These are phyloP conservation scores for Populus euphratica DNA, from an alignment of 345 rosid species.

Conservation along the genomic window DNA sequence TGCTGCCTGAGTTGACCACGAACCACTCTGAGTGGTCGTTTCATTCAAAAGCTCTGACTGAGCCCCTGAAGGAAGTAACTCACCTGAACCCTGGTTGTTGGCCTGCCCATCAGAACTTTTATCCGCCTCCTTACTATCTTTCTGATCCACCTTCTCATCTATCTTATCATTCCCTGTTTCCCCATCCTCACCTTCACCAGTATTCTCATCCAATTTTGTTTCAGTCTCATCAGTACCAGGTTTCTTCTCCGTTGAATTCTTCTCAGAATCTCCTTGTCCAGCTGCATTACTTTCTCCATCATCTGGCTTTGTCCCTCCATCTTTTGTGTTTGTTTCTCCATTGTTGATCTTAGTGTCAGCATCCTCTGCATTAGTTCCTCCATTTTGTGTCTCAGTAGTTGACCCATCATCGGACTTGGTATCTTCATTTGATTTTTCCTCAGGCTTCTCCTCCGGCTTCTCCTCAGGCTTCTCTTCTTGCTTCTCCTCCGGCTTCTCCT, in stretches of 20 bases:
- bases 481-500: neutral
- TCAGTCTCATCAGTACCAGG: conserved; percentile 38
- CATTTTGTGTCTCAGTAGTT: conserved; percentile 24
- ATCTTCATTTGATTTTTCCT: conserved; percentile 26
- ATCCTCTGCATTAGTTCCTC: conserved; percentile 25
- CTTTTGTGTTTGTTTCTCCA: conserved; percentile 27
- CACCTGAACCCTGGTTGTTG: conserved; percentile 45
- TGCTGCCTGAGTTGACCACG: conserved; percentile 85
- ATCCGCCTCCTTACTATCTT: conserved; percentile 36
- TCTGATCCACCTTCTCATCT: conserved; percentile 42
- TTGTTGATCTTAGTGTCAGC: conserved; percentile 30
- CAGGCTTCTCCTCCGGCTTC: neutral
- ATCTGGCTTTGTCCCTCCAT: conserved; percentile 33
- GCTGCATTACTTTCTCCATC: conserved; percentile 31
- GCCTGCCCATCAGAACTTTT: conserved; percentile 43
- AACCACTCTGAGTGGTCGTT: conserved; percentile 56
- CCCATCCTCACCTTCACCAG: conserved; percentile 29
- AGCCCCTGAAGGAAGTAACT: conserved; percentile 71
- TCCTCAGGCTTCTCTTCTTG: neutral
- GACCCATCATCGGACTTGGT: conserved; percentile 36
- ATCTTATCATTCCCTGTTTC: conserved; percentile 42
- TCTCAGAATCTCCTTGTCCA: conserved; percentile 47
- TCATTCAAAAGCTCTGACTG: conserved; percentile 84
- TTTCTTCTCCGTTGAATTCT: conserved; percentile 35
- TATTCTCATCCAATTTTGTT: conserved; percentile 32